phyloP scores from a whole-genome alignment of 2,329 filamentous ascomycete species.

The Penicillium sp. region DNA sequence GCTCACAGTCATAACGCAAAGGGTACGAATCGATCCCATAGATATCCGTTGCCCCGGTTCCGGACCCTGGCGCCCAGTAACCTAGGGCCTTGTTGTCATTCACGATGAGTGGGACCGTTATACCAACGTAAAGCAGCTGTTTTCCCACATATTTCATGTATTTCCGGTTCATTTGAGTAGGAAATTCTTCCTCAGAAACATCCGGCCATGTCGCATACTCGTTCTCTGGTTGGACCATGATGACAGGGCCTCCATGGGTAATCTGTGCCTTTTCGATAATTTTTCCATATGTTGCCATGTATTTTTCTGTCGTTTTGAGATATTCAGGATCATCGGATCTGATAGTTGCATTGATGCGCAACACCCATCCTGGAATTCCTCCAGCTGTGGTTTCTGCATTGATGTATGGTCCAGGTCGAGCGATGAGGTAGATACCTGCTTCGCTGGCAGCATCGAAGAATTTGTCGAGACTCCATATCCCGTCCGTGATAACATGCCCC shows the following conservation, averaged over 20 bases:
- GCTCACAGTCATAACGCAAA: conserved; percentile 29
- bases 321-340: conserved; percentile 57
- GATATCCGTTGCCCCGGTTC: conserved; percentile 36
- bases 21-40: conserved; percentile 52
- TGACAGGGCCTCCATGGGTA: conserved; percentile 76
- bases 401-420: conserved; percentile 71
- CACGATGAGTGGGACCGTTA: conserved; percentile 72
- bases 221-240: conserved; percentile 78
- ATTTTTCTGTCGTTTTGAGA: conserved; percentile 59
- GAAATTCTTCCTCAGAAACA: conserved; percentile 10
- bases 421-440: conserved; percentile 68
- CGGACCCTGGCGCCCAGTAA: conserved; percentile 63
- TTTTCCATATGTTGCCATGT: conserved; percentile 60
- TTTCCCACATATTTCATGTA: conserved; percentile 72
- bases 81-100: conserved; percentile 67
- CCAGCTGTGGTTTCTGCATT: conserved; percentile 76
- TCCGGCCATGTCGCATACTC: conserved; percentile 62
- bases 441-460: conserved; percentile 16
- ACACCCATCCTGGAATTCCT: conserved; percentile 77
- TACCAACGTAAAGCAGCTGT: conserved; percentile 66
- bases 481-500: conserved; percentile 66
- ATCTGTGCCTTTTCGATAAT: conserved; percentile 62
- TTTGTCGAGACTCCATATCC: conserved; percentile 69
- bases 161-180: conserved; percentile 52
- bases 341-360: conserved; percentile 62